Percentiles rank a stretch among this genome's conserved stretches.
phyloP scores from a whole-genome alignment of 257 asterid species.

The Echites panduratus region DNA sequence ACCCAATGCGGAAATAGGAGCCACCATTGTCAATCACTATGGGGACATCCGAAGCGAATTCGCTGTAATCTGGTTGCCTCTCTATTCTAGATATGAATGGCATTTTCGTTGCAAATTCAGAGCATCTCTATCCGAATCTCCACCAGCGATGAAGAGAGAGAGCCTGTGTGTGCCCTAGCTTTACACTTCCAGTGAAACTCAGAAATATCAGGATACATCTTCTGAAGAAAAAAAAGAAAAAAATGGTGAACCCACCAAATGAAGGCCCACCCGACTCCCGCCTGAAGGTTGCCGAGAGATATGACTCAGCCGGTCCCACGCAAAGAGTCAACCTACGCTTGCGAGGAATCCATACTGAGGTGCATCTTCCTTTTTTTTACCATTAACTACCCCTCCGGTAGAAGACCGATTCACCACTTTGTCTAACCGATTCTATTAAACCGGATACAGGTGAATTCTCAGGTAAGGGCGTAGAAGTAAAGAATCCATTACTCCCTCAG shows the following conservation, averaged over 20 bases:
- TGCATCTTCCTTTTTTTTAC: too few relatives aligned
- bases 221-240: too few relatives aligned
- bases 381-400: neutral
- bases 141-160: neutral
- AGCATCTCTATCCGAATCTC: neutral
- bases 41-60: slow-evolving; percentile 58
- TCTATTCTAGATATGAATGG: slow-evolving; percentile 74
- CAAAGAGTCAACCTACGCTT: too few relatives aligned
- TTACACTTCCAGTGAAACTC: neutral
- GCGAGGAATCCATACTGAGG: too few relatives aligned
- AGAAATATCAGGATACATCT: too few relatives aligned
- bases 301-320: too few relatives aligned
- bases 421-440: neutral
- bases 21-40: slow-evolving; percentile 97
- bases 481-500: too few relatives aligned
- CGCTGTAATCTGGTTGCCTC: slow-evolving; percentile 73
- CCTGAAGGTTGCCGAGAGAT: too few relatives aligned
- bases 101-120: slow-evolving; percentile 34
- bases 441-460: neutral
- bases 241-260: neutral
- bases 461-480: too few relatives aligned
- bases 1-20: slow-evolving; percentile 97
- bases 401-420: slow-evolving; percentile 9
- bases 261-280: too few relatives aligned
- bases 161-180: slow-evolving; percentile 5